Conservation (phyloP, 2,329 filamentous ascomycete species). For the Xylariaceae sp. region DNA sequence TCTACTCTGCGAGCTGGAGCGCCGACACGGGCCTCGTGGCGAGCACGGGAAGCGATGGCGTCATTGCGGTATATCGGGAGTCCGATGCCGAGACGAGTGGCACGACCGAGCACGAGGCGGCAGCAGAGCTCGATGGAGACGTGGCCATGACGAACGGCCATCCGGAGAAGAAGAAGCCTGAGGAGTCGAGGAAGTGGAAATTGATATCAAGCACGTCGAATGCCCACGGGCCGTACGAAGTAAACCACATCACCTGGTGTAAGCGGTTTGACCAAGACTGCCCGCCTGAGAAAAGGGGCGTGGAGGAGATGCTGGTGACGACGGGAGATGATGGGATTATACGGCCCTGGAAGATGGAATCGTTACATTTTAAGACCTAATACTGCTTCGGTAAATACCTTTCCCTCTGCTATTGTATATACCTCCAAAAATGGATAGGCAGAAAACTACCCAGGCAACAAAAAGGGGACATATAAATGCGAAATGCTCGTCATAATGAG, state of each 20-base stretch:
- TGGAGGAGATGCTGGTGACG: slow-evolving; percentile 82
- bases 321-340: slow-evolving; percentile 91
- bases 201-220: slow-evolving; percentile 65
- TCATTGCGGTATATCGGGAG: slow-evolving; percentile 76
- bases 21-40: slow-evolving; percentile 69
- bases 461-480: too few species aligned
- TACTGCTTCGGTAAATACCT: too few species aligned
- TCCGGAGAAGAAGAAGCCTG: slow-evolving; percentile 15
- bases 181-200: slow-evolving; percentile 58
- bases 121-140: slow-evolving; percentile 25
- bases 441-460: too few species aligned
- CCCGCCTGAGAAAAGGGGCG: slow-evolving; percentile 41
- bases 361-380: neutral
- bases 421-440: too few species aligned
- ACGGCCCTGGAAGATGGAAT: slow-evolving; percentile 68
- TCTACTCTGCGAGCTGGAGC: slow-evolving; percentile 87
- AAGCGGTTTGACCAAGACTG: slow-evolving; percentile 64
- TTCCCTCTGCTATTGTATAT: too few species aligned
- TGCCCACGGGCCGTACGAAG: slow-evolving; percentile 86
- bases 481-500: too few species aligned
- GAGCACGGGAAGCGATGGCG: slow-evolving; percentile 85
- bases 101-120: slow-evolving; percentile 9
- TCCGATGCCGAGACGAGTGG: slow-evolving; percentile 9
- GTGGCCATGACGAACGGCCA: slow-evolving; percentile 23
- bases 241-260: slow-evolving; percentile 91